Conservation (phyloP, 805 yeast species). For the Ogataea pini region DNA sequence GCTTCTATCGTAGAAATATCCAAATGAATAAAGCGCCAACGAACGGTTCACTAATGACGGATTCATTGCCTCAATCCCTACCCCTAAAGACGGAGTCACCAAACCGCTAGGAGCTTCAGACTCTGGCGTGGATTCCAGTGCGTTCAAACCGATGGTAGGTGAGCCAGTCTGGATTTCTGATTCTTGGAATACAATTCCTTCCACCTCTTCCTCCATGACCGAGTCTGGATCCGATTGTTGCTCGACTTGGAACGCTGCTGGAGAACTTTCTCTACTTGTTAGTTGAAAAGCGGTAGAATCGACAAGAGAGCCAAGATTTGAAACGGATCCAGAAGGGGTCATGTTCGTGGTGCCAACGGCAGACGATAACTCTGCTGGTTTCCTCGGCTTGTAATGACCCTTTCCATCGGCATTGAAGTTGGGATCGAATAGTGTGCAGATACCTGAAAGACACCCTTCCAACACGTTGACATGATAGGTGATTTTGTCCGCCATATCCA, state of each 20-base stretch:
- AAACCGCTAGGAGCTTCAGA: conserved; percentile 34
- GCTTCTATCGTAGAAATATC: conserved; percentile 31
- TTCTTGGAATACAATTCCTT: not conserved
- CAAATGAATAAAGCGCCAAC: conserved; percentile 29
- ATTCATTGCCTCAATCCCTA: conserved; percentile 47
- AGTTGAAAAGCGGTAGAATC: conserved; percentile 1
- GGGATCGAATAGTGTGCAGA: conserved; percentile 73
- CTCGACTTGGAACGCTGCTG: not conserved
- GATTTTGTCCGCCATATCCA: conserved; percentile 29
- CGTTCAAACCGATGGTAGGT: not conserved
- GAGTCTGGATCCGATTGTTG: conserved; percentile 2
- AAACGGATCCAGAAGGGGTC: conserved; percentile 26
- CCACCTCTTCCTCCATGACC: conserved; percentile 7
- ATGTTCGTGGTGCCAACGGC: conserved; percentile 7
- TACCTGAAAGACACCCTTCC: conserved; percentile 55
- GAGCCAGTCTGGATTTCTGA: not conserved
- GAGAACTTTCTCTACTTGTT: not conserved
- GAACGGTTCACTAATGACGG: conserved; percentile 37
- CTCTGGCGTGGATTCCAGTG: conserved; percentile 25
- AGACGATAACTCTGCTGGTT: not conserved
- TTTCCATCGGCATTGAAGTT: conserved; percentile 40
- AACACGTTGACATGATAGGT: conserved; percentile 26
- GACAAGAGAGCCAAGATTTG: conserved; percentile 7
- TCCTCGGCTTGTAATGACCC: conserved; percentile 25
- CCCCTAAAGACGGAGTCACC: conserved; percentile 32